These are phyloP conservation scores for Chlorella sp. DNA, from an alignment of 139 green algal genomes.

Conservation along the genomic window DNA sequence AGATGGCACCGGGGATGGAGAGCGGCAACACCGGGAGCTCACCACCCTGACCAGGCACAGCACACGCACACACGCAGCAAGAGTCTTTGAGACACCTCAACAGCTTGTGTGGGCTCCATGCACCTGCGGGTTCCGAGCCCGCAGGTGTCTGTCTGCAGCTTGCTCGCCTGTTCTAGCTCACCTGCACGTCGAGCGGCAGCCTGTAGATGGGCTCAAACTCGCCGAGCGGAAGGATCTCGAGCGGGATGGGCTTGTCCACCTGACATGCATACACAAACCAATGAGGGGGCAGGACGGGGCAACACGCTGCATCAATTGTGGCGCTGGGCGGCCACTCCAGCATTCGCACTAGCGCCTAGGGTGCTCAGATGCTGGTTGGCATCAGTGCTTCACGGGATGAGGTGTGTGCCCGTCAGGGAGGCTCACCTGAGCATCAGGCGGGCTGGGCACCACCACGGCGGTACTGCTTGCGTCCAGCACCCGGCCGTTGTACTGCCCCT, in stretches of 20 bases:
- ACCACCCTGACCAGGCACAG: conserved; percentile 19
- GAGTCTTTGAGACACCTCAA: background rate
- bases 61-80: background rate
- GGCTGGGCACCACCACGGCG: background rate
- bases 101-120: too few relatives aligned
- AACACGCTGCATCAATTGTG: too few relatives aligned
- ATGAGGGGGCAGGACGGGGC: too few relatives aligned
- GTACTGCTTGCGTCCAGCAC: background rate
- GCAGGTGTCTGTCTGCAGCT: background rate
- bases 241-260: conserved; percentile 48
- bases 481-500: conserved; percentile 56
- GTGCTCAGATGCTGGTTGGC: too few relatives aligned
- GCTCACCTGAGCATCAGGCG: background rate
- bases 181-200: conserved; percentile 61
- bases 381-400: too few relatives aligned
- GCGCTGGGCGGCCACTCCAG: too few relatives aligned
- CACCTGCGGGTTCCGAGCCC: too few relatives aligned
- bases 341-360: too few relatives aligned
- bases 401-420: too few relatives aligned
- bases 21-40: conserved; percentile 80
- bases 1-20: conserved; percentile 65
- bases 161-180: background rate
- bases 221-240: conserved; percentile 75
- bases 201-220: conserved; percentile 81
- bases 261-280: too few relatives aligned